Conservation (phyloP, 2,329 filamentous ascomycete species). For the Fusarium graminum region DNA sequence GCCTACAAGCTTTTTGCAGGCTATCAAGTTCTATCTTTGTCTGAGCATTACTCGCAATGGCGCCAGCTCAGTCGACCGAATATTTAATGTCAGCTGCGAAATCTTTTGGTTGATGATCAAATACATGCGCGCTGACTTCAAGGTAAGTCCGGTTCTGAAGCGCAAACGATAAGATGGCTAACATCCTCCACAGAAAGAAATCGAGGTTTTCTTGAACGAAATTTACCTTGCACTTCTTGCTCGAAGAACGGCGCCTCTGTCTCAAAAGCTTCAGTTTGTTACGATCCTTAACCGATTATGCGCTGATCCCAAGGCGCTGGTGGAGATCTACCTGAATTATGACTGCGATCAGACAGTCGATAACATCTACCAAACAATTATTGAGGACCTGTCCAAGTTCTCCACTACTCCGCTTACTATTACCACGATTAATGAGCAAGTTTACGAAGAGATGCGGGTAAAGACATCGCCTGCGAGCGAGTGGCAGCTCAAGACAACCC, state of each 20-base stretch:
- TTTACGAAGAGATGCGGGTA: conserved; percentile 83
- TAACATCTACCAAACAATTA: conserved; percentile 95
- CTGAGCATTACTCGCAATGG: conserved; percentile 95
- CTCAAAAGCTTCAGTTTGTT: conserved; percentile 94
- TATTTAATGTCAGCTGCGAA: conserved; percentile 96
- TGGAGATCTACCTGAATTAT: conserved; percentile 98
- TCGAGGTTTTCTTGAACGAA: conserved; percentile 97
- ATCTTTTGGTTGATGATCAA: conserved; percentile 99
- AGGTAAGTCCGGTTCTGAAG: conserved; percentile 65
- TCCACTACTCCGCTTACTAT: conserved; percentile 83
- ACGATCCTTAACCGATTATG: conserved; percentile 86
- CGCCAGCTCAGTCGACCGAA: conserved; percentile 88
- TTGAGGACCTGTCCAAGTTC: conserved; percentile 92
- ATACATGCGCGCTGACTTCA: conserved; percentile 91
- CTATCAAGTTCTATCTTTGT: conserved; percentile 96
- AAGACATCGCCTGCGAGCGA: conserved; percentile 74
- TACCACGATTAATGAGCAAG: conserved; percentile 82
- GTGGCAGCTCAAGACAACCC: conserved; percentile 87
- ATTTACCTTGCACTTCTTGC: conserved; percentile 95
- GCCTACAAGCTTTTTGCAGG: conserved; percentile 90
- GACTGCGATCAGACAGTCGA: conserved; percentile 96
- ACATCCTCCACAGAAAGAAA: conserved; percentile 77
- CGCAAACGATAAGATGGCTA: conserved; percentile 37
- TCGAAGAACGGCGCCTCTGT: conserved; percentile 84
- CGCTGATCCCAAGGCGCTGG: conserved; percentile 86